phyloP scores from a whole-genome alignment of 2,329 filamentous ascomycete genomes.

The Daldinia eschscholtzii region DNA sequence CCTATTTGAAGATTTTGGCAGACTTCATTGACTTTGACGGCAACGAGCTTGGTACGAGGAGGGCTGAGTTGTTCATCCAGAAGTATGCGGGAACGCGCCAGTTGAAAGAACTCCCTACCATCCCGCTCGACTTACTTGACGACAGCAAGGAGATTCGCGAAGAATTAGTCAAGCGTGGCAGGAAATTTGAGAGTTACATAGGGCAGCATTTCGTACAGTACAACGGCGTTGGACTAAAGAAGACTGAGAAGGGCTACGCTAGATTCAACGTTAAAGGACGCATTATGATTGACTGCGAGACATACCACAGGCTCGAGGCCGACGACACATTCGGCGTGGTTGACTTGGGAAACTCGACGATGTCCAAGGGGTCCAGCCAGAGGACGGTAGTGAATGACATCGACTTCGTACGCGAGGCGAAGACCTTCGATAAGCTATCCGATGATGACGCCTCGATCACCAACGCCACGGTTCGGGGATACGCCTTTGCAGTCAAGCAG shows the following conservation, averaged over 20 bases:
- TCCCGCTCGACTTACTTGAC: conserved; percentile 51
- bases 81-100: conserved; percentile 48
- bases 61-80: conserved; percentile 45
- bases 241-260: conserved; percentile 34
- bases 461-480: conserved; percentile 50
- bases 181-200: conserved; percentile 51
- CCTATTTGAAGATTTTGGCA: conserved; percentile 45
- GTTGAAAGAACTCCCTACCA: conserved; percentile 48
- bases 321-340: conserved; percentile 46
- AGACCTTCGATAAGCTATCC: conserved; percentile 43
- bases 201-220: conserved; percentile 55
- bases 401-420: conserved; percentile 44
- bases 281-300: conserved; percentile 55
- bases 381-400: conserved; percentile 37
- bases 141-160: conserved; percentile 40
- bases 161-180: conserved; percentile 50
- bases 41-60: conserved; percentile 50
- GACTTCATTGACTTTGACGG: conserved; percentile 55
- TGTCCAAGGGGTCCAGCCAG: conserved; percentile 34
- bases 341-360: conserved; percentile 34
- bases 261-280: conserved; percentile 50
- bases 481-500: conserved; percentile 50
- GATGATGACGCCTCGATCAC: conserved; percentile 49
- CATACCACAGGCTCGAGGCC: conserved; percentile 50
- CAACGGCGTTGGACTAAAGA: conserved; percentile 48